A percentile compares a stretch with the other conserved stretches of the same genome.
Evolutionary conservation across 2,329 filamentous ascomycete genomes (phyloP).

Genomic region (Ophiocordyceps sinensis): DNA sequence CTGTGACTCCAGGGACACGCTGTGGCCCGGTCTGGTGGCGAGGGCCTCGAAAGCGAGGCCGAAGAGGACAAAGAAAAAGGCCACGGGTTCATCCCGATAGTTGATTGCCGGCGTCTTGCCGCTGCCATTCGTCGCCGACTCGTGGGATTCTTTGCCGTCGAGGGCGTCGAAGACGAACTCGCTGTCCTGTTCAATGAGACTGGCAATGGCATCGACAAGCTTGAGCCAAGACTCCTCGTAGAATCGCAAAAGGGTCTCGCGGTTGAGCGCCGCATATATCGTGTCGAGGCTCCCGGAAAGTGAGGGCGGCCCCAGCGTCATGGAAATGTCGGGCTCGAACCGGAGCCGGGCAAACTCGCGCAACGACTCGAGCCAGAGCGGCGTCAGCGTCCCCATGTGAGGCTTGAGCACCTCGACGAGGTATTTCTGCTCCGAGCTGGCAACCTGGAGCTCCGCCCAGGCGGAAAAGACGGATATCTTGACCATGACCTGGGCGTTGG

Average conservation of each 20-base stretch:
- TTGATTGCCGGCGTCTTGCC: conserved; percentile 71
- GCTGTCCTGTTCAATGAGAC: conserved; percentile 92
- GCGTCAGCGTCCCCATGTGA: conserved; percentile 78
- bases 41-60: conserved; percentile 93
- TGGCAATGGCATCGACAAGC: conserved; percentile 92
- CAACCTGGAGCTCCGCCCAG: conserved; percentile 94
- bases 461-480: conserved; percentile 95
- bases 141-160: conserved; percentile 60
- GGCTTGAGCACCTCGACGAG: conserved; percentile 77
- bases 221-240: conserved; percentile 97
- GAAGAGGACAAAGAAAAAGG: conserved; percentile 97
- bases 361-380: conserved; percentile 84
- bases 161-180: conserved; percentile 95
- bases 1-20: conserved; percentile 45
- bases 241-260: conserved; percentile 84
- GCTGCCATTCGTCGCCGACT: conserved; percentile 30
- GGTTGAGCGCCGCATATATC: conserved; percentile 86
- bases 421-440: conserved; percentile 83
- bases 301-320: conserved; percentile 67
- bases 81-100: conserved; percentile 92
- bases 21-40: conserved; percentile 53
- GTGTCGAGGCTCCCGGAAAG: conserved; percentile 79
- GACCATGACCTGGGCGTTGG: conserved; percentile 96
- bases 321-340: conserved; percentile 95
- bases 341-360: conserved; percentile 84